Percentiles rank a stretch among this genome's conserved stretches.
phyloP scores from a whole-genome alignment of 2,329 filamentous ascomycete genomes.

The Aureobasidium sp. region DNA sequence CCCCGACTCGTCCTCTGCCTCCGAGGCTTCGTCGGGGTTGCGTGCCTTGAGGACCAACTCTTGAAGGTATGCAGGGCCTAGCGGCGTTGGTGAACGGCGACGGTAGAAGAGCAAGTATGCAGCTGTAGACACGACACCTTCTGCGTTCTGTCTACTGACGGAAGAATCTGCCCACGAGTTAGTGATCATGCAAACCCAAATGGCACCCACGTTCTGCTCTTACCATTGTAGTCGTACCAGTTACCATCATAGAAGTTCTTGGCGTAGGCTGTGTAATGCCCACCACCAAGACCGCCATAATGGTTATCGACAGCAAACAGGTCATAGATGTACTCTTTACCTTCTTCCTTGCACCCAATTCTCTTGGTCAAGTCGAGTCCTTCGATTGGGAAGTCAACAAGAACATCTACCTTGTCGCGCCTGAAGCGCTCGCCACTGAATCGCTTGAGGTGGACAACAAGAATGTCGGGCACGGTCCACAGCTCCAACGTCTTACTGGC shows the following conservation, averaged over 20 bases:
- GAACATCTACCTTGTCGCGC: constrained; percentile 81
- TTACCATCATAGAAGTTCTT: constrained; percentile 81
- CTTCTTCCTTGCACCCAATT: constrained; percentile 70
- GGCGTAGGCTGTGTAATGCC: constrained; percentile 91
- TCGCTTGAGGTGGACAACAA: constrained; percentile 90
- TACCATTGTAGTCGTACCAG: constrained; percentile 98
- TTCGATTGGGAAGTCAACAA: constrained; percentile 86
- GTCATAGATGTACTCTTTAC: constrained; percentile 80
- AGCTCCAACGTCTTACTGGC: constrained; percentile 95
- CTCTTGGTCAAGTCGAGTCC: constrained; percentile 73
- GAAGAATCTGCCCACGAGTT: constrained; percentile 51
- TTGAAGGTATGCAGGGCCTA: constrained; percentile 70
- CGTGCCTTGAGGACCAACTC: constrained; percentile 58
- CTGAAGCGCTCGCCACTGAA: constrained; percentile 79
- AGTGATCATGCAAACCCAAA: not conserved
- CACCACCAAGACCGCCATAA: constrained; percentile 84
- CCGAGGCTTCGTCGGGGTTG: constrained; percentile 35
- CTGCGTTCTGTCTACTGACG: constrained; percentile 54
- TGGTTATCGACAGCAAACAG: constrained; percentile 95
- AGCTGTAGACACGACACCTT: constrained; percentile 59
- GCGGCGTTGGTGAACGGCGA: constrained; percentile 63
- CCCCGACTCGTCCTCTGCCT: constrained; percentile 33
- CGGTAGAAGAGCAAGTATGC: constrained; percentile 97
- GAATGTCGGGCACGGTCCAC: constrained; percentile 92
- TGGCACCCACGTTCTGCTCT: constrained; percentile 26